phyloP scores from a whole-genome alignment of 306 rosid genomes.

The Trichosanthes truncata region DNA sequence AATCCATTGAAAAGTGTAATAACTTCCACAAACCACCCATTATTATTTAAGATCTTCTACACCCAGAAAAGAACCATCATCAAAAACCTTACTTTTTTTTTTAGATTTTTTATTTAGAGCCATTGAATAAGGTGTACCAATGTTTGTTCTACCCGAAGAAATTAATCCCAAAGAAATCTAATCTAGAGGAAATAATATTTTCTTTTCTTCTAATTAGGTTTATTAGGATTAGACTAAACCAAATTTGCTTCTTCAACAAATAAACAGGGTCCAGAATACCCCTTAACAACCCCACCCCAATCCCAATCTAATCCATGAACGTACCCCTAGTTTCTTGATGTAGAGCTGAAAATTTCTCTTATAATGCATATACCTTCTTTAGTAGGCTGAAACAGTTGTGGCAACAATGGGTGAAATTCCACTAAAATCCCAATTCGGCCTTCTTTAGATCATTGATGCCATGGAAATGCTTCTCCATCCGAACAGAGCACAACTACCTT shows the following conservation, averaged over 20 bases:
- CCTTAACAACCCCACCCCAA: too few species aligned
- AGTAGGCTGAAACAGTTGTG: too few species aligned
- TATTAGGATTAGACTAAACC: background rate
- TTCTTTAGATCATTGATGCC: background rate
- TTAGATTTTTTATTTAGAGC: background rate
- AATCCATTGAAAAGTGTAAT: background rate
- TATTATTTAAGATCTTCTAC: background rate
- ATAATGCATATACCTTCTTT: too few species aligned
- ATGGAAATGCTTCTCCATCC: background rate
- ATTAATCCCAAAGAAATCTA: background rate
- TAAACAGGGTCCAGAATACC: too few species aligned
- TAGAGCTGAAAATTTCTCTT: too few species aligned
- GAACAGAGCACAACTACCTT: background rate
- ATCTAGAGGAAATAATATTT: too few species aligned
- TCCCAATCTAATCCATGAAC: too few species aligned
- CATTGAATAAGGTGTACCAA: background rate
- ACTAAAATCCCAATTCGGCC: too few species aligned
- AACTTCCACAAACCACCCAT: background rate
- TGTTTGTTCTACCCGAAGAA: background rate
- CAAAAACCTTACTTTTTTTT: background rate
- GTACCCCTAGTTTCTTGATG: too few species aligned
- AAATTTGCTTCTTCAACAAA: background rate
- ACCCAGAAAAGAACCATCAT: background rate
- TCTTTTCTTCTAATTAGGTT: too few species aligned
- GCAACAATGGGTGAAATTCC: background rate